Conservation (phyloP, 2,329 filamentous ascomycete species). For the Monilinia laxa region DNA sequence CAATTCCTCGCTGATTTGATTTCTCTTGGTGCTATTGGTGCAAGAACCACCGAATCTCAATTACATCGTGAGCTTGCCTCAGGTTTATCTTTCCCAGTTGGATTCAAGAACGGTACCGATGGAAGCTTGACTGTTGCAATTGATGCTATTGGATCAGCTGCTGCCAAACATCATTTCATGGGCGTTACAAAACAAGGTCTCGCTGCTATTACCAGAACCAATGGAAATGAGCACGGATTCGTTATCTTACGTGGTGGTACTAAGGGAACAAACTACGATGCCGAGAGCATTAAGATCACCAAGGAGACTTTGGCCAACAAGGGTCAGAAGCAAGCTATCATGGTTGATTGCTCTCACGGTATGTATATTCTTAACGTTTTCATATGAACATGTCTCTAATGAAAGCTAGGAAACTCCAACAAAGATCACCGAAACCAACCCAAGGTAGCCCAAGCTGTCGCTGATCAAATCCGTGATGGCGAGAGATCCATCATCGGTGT, state of each 20-base stretch:
- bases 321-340: constrained; percentile 83
- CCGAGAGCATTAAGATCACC: constrained; percentile 73
- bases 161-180: constrained; percentile 93
- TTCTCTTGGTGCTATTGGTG: constrained; percentile 91
- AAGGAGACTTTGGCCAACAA: constrained; percentile 80
- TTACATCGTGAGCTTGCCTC: constrained; percentile 94
- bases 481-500: constrained; percentile 90
- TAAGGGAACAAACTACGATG: constrained; percentile 91
- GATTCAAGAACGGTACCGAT: constrained; percentile 99
- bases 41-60: constrained; percentile 94
- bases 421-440: constrained; percentile 98
- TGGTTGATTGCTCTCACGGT: constrained; percentile 99
- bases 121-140: constrained; percentile 88
- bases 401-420: constrained; percentile 75
- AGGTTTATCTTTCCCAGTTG: constrained; percentile 93
- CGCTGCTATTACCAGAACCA: constrained; percentile 89
- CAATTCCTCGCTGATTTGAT: constrained; percentile 97
- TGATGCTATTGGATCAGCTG: constrained; percentile 87
- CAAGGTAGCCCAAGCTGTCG: constrained; percentile 78
- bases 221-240: constrained; percentile 95
- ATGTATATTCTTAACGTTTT: constrained; percentile 38
- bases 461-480: constrained; percentile 81
- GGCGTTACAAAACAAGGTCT: constrained; percentile 97
- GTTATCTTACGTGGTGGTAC: constrained; percentile 91
- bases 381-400: constrained; percentile 6